Conservation (phyloP, 2,329 filamentous ascomycete genomes). For the Lasiodiplodia citricola region DNA sequence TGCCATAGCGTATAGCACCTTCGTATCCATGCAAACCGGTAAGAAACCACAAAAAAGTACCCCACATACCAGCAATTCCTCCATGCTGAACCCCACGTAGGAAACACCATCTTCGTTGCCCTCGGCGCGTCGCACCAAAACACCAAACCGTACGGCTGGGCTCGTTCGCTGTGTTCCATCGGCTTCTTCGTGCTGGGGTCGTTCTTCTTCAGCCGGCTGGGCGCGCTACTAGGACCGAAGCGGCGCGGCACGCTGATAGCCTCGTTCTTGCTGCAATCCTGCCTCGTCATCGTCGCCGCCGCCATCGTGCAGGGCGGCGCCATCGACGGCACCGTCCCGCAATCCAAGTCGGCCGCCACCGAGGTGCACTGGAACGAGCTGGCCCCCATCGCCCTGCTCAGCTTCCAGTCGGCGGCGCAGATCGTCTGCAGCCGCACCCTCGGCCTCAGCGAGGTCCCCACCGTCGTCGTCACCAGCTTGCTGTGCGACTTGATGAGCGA, state of each 20-base stretch:
- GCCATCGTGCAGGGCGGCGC: constrained; percentile 51
- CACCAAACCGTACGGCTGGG: constrained; percentile 63
- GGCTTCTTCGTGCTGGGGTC: constrained; percentile 74
- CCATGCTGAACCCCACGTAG: constrained; percentile 28
- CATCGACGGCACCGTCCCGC: constrained; percentile 60
- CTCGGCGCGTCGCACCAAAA: constrained; percentile 69
- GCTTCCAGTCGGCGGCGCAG: constrained; percentile 79
- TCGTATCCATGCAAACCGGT: constrained; percentile 86
- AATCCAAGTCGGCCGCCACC: constrained; percentile 30
- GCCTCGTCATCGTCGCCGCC: constrained; percentile 49
- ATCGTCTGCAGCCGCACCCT: constrained; percentile 75
- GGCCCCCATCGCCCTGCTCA: constrained; percentile 70
- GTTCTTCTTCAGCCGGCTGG: constrained; percentile 72
- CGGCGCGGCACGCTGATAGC: constrained; percentile 67
- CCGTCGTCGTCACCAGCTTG: constrained; percentile 79
- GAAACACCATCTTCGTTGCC: constrained; percentile 80
- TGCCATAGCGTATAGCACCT: constrained; percentile 66
- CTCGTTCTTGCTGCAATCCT: constrained; percentile 48
- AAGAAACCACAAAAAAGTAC: constrained; percentile 32
- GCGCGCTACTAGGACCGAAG: constrained; percentile 66
- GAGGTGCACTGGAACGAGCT: constrained; percentile 64
- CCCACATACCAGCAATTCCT: background rate
- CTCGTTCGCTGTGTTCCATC: constrained; percentile 75
- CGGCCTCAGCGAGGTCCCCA: constrained; percentile 73
- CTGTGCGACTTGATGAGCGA: constrained; percentile 83